These are phyloP conservation scores for Candida nitratophila DNA, from an alignment of 805 yeast species.

Conservation along the genomic window DNA sequence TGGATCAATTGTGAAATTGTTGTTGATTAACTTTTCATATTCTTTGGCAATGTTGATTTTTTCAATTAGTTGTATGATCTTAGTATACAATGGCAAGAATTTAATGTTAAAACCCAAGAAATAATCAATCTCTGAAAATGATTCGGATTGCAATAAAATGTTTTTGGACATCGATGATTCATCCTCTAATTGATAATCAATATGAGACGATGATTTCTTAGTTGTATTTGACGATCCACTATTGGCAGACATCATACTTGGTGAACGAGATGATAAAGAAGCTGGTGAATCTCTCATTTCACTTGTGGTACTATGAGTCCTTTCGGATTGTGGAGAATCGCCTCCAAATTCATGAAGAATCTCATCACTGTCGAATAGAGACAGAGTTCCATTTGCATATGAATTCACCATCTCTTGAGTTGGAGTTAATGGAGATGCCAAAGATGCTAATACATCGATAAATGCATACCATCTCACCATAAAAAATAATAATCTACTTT, in stretches of 20 bases:
- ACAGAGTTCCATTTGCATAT: slow-evolving; percentile 4
- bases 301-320: too few relatives aligned
- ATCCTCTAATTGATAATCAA: slow-evolving; percentile 24
- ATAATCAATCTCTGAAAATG: slow-evolving; percentile 45
- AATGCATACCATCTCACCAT: slow-evolving; percentile 65
- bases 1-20: slow-evolving; percentile 7
- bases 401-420: slow-evolving; percentile 14
- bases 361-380: background rate
- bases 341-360: background rate
- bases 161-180: slow-evolving; percentile 3
- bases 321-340: background rate
- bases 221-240: too few relatives aligned
- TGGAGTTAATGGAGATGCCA: slow-evolving; percentile 44
- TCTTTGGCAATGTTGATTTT: slow-evolving; percentile 15
- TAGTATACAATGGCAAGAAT: slow-evolving; percentile 51
- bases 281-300: too few relatives aligned
- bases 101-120: slow-evolving; percentile 60
- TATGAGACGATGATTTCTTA: background rate
- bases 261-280: too few relatives aligned
- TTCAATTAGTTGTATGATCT: slow-evolving; percentile 36
- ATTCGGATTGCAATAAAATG: slow-evolving; percentile 15
- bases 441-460: slow-evolving; percentile 54
- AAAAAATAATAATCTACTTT: slow-evolving; percentile 41
- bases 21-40: background rate
- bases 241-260: too few relatives aligned